Evolutionary conservation across 441 rosid species (phyloP), one percentile per base, ranked within the genome.

Genomic region (Kokia cookei): DNA sequence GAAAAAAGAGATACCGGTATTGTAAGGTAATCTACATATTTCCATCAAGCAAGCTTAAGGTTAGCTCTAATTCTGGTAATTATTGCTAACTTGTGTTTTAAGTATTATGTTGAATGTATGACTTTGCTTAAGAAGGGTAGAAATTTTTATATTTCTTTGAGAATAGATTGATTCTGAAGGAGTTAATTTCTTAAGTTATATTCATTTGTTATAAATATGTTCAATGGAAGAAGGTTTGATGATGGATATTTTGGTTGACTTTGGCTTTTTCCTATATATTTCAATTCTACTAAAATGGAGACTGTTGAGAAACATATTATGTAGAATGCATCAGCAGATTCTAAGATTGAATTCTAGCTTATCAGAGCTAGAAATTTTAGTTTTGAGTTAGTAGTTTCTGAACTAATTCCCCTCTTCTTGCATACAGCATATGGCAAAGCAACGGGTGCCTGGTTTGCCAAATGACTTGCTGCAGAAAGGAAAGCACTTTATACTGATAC

Each of bases 401-500:
- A 54, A 17, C 6, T 59, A 59, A 6, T 58, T 65, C 71, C 50
- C 14, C 4, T 55, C 43, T 76, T 48, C 50, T 15, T 63, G 60
- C 64, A 42, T 61, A 58, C 87, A 94, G 97, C 94, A 94, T 76
- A 82, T 94, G 0, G 82, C 91, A 73, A 92, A 94, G 83, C 84
- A 92, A 65, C 73, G 89, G 71, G 26, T 91, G 26, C 82, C 84
- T 22, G 89, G 93, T 78, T 83, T 92, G 77, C 85, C 93, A 42
- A 74, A 15, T 77, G 93, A 92, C 73, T 77, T 92, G 73, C 77
- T 94, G 90, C 84, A 84, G 79, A 89, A 84, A 81, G 97, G 95
- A 78, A 91, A 90, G 69, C 98, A 94, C 74, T 86, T 94, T 82
- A 84, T 94, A 78, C 72, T 92, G 82, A 92, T 92, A 68, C 79